These are phyloP conservation scores for Arthroderma sp. DNA, from an alignment of 2,329 filamentous ascomycete genomes.

Conservation along the genomic window DNA sequence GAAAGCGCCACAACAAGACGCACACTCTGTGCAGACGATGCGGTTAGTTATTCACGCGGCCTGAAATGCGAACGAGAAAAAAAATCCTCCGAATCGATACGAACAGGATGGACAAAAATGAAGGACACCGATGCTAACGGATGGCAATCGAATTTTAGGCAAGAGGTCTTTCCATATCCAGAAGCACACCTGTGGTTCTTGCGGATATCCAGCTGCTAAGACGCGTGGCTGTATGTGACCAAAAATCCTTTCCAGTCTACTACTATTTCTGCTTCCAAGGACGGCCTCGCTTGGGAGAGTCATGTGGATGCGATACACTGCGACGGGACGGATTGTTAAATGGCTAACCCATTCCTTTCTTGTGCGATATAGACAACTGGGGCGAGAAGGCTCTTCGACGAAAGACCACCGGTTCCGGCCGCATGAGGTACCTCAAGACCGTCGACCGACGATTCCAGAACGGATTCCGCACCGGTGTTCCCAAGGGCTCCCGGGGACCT, in stretches of 20 bases:
- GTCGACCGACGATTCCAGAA: constrained; percentile 93
- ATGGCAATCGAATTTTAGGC: constrained; percentile 40
- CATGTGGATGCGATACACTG: too few species aligned
- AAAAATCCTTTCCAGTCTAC: neutral
- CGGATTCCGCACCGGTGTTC: constrained; percentile 83
- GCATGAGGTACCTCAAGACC: constrained; percentile 87
- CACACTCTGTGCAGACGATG: constrained; percentile 97
- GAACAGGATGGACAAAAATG: neutral
- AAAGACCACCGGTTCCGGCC: constrained; percentile 96
- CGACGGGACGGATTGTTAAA: too few species aligned
- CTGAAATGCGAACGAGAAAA: constrained; percentile 1
- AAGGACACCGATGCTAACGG: neutral
- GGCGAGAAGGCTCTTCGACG: constrained; percentile 99
- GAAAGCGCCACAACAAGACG: constrained; percentile 92
- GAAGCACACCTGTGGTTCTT: constrained; percentile 94
- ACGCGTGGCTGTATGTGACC: constrained; percentile 81
- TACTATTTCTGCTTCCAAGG: too few species aligned
- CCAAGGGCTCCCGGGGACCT: constrained; percentile 68
- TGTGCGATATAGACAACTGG: constrained; percentile 71
- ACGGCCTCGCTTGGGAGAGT: too few species aligned
- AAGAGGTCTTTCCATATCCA: constrained; percentile 97
- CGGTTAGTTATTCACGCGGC: constrained; percentile 51
- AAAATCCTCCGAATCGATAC: constrained; percentile 10
- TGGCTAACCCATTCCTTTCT: neutral
- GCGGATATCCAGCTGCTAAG: constrained; percentile 96